These are phyloP conservation scores for Aspergillus sergii DNA, from an alignment of 2,329 filamentous ascomycete species.

Conservation along the genomic window DNA sequence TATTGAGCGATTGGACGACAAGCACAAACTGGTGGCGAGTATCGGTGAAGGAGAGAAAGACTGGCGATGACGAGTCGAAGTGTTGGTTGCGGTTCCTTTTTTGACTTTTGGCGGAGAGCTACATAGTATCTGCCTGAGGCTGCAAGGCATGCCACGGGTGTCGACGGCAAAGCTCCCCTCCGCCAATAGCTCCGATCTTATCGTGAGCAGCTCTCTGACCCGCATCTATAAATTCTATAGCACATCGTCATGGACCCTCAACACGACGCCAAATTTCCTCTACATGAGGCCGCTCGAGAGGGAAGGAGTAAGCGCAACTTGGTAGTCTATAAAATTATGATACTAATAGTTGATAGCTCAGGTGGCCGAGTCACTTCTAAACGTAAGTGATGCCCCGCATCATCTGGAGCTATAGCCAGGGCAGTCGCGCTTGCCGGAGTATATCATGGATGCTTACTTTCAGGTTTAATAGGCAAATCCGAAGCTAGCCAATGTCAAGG, in stretches of 20 bases:
- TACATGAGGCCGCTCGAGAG: slow-evolving; percentile 85
- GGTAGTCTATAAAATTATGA: slow-evolving; percentile 11
- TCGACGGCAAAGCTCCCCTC: slow-evolving; percentile 12
- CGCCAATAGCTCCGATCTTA: slow-evolving; percentile 26
- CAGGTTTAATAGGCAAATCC: slow-evolving; percentile 66
- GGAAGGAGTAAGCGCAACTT: slow-evolving; percentile 67
- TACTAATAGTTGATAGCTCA: slow-evolving; percentile 53
- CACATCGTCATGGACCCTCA: slow-evolving; percentile 42
- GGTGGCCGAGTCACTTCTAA: slow-evolving; percentile 73
- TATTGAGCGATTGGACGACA: background rate
- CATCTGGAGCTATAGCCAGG: background rate
- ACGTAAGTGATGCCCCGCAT: slow-evolving; percentile 53
- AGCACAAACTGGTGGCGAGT: background rate
- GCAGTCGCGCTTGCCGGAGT: background rate
- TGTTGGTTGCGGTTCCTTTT: slow-evolving; percentile 11
- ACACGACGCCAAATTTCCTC: slow-evolving; percentile 68
- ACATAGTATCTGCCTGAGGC: slow-evolving; percentile 23
- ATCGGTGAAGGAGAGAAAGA: background rate
- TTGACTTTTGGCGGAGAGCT: slow-evolving; percentile 20
- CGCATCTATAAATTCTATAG: slow-evolving; percentile 7
- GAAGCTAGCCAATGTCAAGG: slow-evolving; percentile 71
- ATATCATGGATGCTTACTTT: background rate
- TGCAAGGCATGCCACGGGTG: slow-evolving; percentile 13
- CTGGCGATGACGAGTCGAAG: slow-evolving; percentile 3
- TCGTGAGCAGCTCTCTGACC: slow-evolving; percentile 13